Conservation (phyloP, 371 early-diverging fungal genomes). For the Mortierella sp. region DNA sequence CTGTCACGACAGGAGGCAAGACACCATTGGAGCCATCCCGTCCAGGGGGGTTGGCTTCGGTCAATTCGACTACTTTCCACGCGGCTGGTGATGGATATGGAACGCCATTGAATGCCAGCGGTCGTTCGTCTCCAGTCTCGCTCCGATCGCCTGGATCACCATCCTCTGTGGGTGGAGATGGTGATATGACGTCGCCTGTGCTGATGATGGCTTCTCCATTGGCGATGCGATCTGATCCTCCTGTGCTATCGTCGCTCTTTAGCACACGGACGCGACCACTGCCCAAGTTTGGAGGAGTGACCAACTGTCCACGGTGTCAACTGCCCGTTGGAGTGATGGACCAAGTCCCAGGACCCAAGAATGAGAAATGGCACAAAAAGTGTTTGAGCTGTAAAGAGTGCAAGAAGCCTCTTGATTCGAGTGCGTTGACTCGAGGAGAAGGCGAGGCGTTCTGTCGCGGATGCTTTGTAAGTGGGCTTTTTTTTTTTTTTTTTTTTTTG, state of each 20-base stretch:
- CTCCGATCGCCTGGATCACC: conserved; percentile 34
- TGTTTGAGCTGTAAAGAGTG: conserved; percentile 64
- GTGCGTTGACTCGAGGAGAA: conserved; percentile 57
- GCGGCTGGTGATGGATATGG: conserved; percentile 4
- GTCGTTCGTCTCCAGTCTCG: conserved; percentile 14
- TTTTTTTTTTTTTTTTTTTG: neutral
- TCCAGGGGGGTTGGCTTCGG: conserved; percentile 23
- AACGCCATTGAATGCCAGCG: conserved; percentile 9
- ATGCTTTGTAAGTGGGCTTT: conserved; percentile 53
- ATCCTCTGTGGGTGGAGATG: neutral
- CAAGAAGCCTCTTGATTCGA: conserved; percentile 66
- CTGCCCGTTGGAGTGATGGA: conserved; percentile 65
- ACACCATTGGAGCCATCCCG: conserved; percentile 26
- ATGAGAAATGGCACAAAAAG: conserved; percentile 71
- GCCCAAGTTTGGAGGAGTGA: conserved; percentile 66
- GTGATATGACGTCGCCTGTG: conserved; percentile 18
- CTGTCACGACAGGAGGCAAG: neutral
- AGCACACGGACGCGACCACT: conserved; percentile 48
- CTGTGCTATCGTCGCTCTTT: conserved; percentile 43
- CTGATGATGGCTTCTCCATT: conserved; percentile 40
- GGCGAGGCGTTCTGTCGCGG: conserved; percentile 61
- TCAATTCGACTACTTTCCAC: neutral
- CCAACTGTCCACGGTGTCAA: conserved; percentile 63
- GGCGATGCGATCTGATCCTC: conserved; percentile 22
- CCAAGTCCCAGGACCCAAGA: conserved; percentile 64